Percentiles rank a stretch among this genome's conserved stretches.
Evolutionary conservation across 176 grass and related monocot genomes (phyloP).

Genomic region (Musa schizocarpa): DNA sequence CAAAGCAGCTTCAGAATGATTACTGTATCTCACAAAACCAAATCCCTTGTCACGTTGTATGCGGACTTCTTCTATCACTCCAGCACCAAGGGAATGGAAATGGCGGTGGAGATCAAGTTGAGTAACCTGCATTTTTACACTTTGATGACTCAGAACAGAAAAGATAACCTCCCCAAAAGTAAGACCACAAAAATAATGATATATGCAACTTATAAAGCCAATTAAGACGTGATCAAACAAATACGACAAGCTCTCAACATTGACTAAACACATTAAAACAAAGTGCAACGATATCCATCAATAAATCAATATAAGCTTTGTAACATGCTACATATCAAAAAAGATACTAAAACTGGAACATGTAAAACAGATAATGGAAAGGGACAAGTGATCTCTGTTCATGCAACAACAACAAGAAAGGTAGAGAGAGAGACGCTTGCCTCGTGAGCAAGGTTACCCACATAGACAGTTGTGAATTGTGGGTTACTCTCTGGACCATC

Average conservation of each 20-base stretch:
- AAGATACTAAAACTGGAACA: no score
- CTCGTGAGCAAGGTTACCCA: conserved; percentile 90
- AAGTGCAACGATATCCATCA: not conserved
- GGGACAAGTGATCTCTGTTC: no score
- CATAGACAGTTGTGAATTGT: conserved; percentile 88
- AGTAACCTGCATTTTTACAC: conserved; percentile 19
- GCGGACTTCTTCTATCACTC: conserved; percentile 86
- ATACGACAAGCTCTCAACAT: no score
- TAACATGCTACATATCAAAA: no score
- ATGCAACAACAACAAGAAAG: not conserved
- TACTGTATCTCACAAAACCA: conserved; percentile 94
- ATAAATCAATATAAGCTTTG: not conserved
- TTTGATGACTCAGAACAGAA: not conserved
- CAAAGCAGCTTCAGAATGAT: conserved; percentile 75
- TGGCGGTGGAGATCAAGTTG: conserved; percentile 72
- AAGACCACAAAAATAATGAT: not conserved
- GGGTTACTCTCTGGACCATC: conserved; percentile 84
- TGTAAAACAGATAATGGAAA: no score
- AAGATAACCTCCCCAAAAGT: not conserved
- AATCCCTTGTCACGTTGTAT: conserved; percentile 89
- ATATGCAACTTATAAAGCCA: not conserved
- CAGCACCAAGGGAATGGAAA: conserved; percentile 70
- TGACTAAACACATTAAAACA: not conserved
- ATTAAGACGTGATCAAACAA: no score
- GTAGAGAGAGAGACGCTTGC: conserved; percentile 8